Evolutionary conservation across 2,329 filamentous ascomycete genomes (phyloP), one percentile per base, ranked within the genome.

Genomic region (Penicillium fuscoglaucum): DNA sequence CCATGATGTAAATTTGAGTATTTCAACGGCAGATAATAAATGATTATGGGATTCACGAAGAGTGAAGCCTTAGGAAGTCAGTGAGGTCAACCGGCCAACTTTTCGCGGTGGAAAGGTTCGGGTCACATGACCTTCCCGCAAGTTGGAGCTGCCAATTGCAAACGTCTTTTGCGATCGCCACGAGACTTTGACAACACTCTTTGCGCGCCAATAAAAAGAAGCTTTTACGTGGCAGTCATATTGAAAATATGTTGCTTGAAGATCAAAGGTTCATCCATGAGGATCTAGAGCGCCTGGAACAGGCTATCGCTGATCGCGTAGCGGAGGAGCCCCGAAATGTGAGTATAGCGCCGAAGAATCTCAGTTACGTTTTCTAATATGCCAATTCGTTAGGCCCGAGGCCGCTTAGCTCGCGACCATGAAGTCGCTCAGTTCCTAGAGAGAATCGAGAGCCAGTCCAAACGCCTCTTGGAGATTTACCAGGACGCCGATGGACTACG

Each of bases 211-310:
- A 15, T 43, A 10, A 24, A 35, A 49, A 17, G 6, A 17, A 37
- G 7, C 7, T 28, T 17, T 28, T 39, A 48, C 39, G 31, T 15
- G 9, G 53, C 43, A 33, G 33, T 41, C 45, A 54, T 57, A 35
- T 37, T 45, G 37, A 45, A 67, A 76, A 44, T 39, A 87, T 97
- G 92, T 80, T 96, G 66, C 79, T 97, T 63, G 96, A 99, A 81
- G 93, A 98, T 68, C 90, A 98, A 78, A 86, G 95, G 68, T 92
- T 91, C 70, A 86, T 97, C 68, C 93, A 97, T 69, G 95, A 99
- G 84, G 95, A 99, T 78, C 81, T 99, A 51, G 95, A 99, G 83
- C 88, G 95, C 63, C 84, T 99, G 59, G 95, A 99, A 78, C 91
- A 96, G 75, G 95, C 90, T 54, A 89, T 97, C 69, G 89, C 91